phyloP scores from a whole-genome alignment of 1,284 basidiomycete genomes.

The Sporisorium iseilematis-ciliati region DNA sequence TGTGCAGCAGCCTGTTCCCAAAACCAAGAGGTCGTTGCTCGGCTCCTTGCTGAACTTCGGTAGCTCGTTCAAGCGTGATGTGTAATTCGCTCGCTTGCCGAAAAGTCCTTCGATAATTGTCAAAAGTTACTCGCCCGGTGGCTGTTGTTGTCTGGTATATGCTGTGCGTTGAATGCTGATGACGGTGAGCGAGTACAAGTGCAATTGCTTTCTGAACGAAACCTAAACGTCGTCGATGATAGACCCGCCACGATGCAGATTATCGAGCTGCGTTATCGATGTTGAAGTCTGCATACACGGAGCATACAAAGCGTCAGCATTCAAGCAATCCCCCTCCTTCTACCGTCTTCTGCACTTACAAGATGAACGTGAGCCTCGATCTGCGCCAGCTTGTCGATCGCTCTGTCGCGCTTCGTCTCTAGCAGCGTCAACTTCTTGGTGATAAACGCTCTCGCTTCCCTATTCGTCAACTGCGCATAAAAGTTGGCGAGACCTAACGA shows the following conservation, averaged over 20 bases:
- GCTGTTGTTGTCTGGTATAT: background rate
- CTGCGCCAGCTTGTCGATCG: conserved; percentile 48
- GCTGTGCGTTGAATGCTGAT: background rate
- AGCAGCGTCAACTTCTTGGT: conserved; percentile 44
- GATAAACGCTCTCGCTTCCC: conserved; percentile 51
- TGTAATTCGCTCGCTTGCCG: background rate
- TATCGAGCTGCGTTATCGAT: conserved; percentile 54
- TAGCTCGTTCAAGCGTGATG: conserved; percentile 16
- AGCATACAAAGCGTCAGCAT: background rate
- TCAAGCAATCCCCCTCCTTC: background rate
- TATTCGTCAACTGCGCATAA: conserved; percentile 44
- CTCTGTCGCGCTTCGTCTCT: conserved; percentile 47
- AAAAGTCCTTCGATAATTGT: too few relatives aligned
- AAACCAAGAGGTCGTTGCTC: conserved; percentile 9
- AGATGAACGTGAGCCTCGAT: conserved; percentile 55
- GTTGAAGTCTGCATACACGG: conserved; percentile 35
- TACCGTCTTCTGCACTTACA: conserved; percentile 12
- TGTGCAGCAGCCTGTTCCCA: conserved; percentile 21
- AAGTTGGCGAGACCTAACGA: conserved; percentile 48
- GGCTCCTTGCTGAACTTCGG: conserved; percentile 7
- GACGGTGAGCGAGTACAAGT: conserved; percentile 13
- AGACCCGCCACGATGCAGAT: conserved; percentile 46
- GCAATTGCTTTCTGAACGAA: conserved; percentile 1
- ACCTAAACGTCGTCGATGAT: conserved; percentile 38
- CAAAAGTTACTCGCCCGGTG: too few relatives aligned